These are phyloP conservation scores for Coemansia sp. DNA, from an alignment of 192 early-diverging fungal species.

Conservation along the genomic window DNA sequence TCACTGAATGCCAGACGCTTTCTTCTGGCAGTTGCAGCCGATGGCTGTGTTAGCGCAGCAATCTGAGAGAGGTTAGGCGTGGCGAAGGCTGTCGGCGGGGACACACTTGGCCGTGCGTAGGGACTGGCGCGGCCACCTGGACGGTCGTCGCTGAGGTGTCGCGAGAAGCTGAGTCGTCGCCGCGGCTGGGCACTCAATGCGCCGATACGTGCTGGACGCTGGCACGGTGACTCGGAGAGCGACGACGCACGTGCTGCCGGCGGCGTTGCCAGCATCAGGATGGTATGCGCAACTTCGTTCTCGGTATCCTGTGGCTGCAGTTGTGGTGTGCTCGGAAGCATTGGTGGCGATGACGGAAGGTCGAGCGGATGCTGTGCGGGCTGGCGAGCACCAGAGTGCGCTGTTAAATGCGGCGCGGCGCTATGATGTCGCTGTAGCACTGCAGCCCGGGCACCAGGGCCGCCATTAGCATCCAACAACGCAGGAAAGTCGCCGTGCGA, in stretches of 20 bases:
- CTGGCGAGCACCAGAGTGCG: not conserved
- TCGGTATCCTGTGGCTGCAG: constrained; percentile 23
- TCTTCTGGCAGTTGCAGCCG: constrained; percentile 25
- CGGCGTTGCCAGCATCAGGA: constrained; percentile 45
- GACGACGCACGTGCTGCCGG: constrained; percentile 29
- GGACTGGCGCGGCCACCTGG: constrained; percentile 1
- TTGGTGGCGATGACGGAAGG: constrained; percentile 21
- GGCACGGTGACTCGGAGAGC: constrained; percentile 18
- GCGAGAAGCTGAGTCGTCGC: constrained; percentile 34
- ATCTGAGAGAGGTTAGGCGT: constrained; percentile 26
- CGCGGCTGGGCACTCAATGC: not conserved
- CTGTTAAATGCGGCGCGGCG: constrained; percentile 6
- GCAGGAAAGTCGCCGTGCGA: constrained; percentile 22
- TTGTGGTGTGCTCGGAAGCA: constrained; percentile 13
- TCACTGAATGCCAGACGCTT: constrained; percentile 4
- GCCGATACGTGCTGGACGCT: constrained; percentile 1
- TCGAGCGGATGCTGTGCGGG: constrained; percentile 4
- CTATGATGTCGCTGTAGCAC: constrained; percentile 13
- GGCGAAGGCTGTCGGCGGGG: not conserved
- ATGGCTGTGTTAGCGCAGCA: constrained; percentile 5
- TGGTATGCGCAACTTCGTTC: constrained; percentile 35
- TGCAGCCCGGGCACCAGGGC: constrained; percentile 6
- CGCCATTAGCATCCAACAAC: not conserved
- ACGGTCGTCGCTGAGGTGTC: constrained; percentile 6
- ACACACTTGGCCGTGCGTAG: constrained; percentile 1